A percentile compares a stretch with the other conserved stretches of the same genome.
These are phyloP conservation scores for Juncus inflexus DNA, from an alignment of 176 grass and related monocot species.

Conservation along the genomic window DNA sequence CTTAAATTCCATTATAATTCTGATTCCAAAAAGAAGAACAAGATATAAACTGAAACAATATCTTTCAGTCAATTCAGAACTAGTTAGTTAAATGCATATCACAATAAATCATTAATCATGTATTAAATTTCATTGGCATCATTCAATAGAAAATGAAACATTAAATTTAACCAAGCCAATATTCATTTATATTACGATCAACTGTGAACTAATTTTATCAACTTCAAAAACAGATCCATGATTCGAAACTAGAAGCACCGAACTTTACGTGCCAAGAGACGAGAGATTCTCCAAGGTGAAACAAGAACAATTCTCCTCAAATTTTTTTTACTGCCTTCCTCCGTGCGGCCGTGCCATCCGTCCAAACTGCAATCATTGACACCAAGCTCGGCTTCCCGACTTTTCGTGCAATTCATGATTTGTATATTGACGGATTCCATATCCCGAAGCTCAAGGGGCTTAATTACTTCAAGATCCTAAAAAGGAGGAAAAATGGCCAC, in stretches of 20 bases:
- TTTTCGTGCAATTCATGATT: conserved; percentile 58
- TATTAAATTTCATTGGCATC: not conserved
- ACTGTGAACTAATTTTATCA: not conserved
- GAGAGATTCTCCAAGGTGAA: conserved; percentile 81
- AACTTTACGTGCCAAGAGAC: conserved; percentile 65
- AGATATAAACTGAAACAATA: not conserved
- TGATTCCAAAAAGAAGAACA: too few relatives aligned
- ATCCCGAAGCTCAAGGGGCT: conserved; percentile 27
- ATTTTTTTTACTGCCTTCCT: conserved; percentile 43
- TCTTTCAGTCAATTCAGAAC: not conserved
- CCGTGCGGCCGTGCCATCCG: conserved; percentile 39
- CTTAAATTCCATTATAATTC: too few relatives aligned
- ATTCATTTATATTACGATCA: too few relatives aligned
- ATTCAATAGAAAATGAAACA: conserved; percentile 1
- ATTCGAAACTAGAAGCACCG: conserved; percentile 44
- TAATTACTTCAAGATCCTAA: conserved; percentile 30
- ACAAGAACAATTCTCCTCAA: conserved; percentile 43
- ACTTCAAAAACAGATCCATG: conserved; percentile 34
- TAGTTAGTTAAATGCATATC: too few relatives aligned
- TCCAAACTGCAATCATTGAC: conserved; percentile 42
- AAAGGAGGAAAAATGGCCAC: too few relatives aligned
- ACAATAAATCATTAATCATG: not conserved
- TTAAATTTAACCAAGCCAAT: not conserved
- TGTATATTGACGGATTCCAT: conserved; percentile 65
- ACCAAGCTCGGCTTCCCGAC: conserved; percentile 25